phyloP scores from a whole-genome alignment of 805 yeast species.

The Jamesozyma jinghongensis region DNA sequence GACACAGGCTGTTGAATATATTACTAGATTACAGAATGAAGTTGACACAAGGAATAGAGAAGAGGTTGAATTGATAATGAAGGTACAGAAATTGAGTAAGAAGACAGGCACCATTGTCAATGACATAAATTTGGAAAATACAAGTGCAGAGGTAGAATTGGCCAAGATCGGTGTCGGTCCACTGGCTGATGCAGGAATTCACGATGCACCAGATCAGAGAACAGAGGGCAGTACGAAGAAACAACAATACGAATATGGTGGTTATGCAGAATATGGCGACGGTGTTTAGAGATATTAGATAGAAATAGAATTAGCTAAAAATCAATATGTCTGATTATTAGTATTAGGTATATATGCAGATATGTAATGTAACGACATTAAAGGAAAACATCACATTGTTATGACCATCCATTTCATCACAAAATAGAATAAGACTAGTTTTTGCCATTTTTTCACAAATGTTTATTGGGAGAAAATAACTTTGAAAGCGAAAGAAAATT shows the following conservation, averaged over 20 bases:
- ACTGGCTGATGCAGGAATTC: conserved; percentile 32
- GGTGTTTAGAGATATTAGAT: conserved; percentile 7
- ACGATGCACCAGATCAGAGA: background rate
- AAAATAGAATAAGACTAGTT: too few species aligned
- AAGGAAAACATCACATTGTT: too few species aligned
- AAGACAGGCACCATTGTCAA: conserved; percentile 35
- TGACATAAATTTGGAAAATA: conserved; percentile 42
- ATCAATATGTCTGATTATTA: too few species aligned
- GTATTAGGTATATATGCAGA: too few species aligned
- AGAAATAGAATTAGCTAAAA: too few species aligned
- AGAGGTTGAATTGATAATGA: conserved; percentile 64
- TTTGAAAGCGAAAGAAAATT: too few species aligned
- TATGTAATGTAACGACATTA: too few species aligned
- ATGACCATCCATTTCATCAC: too few species aligned
- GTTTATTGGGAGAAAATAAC: too few species aligned
- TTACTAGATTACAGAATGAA: conserved; percentile 53
- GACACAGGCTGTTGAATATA: conserved; percentile 65
- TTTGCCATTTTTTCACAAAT: too few species aligned
- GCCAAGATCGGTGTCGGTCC: conserved; percentile 81
- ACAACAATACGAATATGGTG: conserved; percentile 33
- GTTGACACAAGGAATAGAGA: conserved; percentile 72
- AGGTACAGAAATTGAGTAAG: conserved; percentile 45
- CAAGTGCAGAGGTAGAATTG: conserved; percentile 72
- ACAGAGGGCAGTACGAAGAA: background rate
- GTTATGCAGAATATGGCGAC: conserved; percentile 30